phyloP scores from a whole-genome alignment of 768 basidiomycete species.

The Leccinum variicolor region DNA sequence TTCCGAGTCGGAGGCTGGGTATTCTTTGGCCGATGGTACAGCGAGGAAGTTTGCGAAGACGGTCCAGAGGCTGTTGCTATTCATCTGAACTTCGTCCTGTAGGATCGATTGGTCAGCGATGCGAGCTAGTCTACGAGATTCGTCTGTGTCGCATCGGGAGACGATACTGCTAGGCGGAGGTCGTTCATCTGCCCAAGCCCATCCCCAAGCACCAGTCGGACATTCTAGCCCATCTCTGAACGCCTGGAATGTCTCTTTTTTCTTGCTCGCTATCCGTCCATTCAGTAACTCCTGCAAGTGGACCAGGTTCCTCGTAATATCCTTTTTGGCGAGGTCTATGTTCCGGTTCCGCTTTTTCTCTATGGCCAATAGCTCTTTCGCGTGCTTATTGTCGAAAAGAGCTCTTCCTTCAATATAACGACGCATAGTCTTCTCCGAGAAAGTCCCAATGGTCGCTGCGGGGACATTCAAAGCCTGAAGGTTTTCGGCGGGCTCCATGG shows the following conservation, averaged over 20 bases:
- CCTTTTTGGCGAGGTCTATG: constrained; percentile 59
- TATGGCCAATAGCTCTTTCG: constrained; percentile 49
- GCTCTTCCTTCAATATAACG: constrained; percentile 69
- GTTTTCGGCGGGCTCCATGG: constrained; percentile 69
- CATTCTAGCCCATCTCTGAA: constrained; percentile 34
- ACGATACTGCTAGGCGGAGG: constrained; percentile 94
- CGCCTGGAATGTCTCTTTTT: constrained; percentile 16
- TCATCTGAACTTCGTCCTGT: constrained; percentile 55
- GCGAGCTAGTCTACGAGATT: constrained; percentile 68
- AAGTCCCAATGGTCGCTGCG: constrained; percentile 59
- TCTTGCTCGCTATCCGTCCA: constrained; percentile 20
- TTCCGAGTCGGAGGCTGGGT: constrained; percentile 20
- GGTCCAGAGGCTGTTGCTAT: constrained; percentile 72
- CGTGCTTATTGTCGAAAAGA: constrained; percentile 67
- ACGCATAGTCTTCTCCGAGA: constrained; percentile 71
- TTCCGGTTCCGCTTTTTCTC: constrained; percentile 67
- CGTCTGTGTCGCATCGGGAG: constrained; percentile 80
- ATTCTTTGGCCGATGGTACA: constrained; percentile 43
- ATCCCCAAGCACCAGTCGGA: constrained; percentile 61
- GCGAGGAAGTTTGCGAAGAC: constrained; percentile 64
- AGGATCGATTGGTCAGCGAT: constrained; percentile 68
- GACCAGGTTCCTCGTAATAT: constrained; percentile 52
- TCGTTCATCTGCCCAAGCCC: constrained; percentile 83
- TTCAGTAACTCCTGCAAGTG: constrained; percentile 35
- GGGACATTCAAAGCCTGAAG: constrained; percentile 67